Evolutionary conservation across 106 monocot species (phyloP), one percentile per base, ranked within the genome.

Genomic region (Dioscorea alata): DNA sequence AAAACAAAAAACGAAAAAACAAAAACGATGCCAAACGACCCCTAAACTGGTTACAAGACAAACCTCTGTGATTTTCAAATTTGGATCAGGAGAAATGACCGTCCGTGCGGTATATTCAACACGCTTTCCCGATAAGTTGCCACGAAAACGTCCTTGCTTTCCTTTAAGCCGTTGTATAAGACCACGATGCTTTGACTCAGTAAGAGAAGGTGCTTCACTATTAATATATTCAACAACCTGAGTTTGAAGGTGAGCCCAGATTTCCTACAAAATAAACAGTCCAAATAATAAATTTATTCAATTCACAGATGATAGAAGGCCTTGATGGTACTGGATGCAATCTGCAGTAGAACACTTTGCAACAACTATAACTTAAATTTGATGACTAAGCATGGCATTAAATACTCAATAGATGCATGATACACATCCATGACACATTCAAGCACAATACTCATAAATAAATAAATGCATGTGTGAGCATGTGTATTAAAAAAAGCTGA

Each of bases 11-110:
- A n/a, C n/a, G n/a, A n/a, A n/a, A n/a, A n/a, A n/a, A n/a, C n/a
- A n/a, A n/a, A n/a, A n/a, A n/a, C n/a, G n/a, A n/a, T n/a, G n/a
- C n/a, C n/a, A n/a, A n/a, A n/a, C n/a, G n/a, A n/a, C n/a, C 34
- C 7, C 7, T 7, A 2, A 2, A 58, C 0, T 65, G 48, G 60
- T 52, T 56, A 34, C 42, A 17, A 66, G 49, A 42, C 21, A 33
- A 61, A 95, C 99, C 99, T 93, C 99, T 54, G 99, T 87, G 20
- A 99, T 99, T 90, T 87, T 99, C 50, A 99, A 79, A 82, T 99
- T 99, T 53, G 99, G 99, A 79, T 99, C 99, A 63, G 99, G 99
- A 71, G 99, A 99, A 77, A 99, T 99, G 13, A 99, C 99, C 69
- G 99, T 99, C 50, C 99, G 74, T 75, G 93, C 99, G 60, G 99